Conservation (phyloP, 2,329 filamentous ascomycete genomes). For the Pseudocercospora vitis region DNA sequence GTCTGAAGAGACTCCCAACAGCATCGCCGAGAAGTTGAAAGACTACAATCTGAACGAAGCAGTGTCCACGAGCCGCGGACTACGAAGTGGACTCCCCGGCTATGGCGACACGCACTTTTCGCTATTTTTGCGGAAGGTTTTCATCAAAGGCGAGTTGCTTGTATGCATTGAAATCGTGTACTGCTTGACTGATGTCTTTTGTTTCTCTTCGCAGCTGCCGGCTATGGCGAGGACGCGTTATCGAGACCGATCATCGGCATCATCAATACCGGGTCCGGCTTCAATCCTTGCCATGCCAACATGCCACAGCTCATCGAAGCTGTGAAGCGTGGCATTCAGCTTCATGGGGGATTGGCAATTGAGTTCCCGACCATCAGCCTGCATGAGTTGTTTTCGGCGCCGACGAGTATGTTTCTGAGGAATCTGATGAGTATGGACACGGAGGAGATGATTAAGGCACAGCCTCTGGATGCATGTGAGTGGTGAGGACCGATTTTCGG, state of each 20-base stretch:
- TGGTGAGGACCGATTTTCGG: too few relatives aligned
- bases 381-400: constrained; percentile 67
- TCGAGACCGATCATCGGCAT: constrained; percentile 71
- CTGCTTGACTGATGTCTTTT: too few relatives aligned
- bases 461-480: constrained; percentile 64
- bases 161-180: too few relatives aligned
- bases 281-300: constrained; percentile 75
- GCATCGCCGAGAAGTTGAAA: too few relatives aligned
- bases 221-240: constrained; percentile 70
- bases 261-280: constrained; percentile 69
- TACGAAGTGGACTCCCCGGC: constrained; percentile 39
- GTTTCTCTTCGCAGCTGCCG: constrained; percentile 62
- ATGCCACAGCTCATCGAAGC: constrained; percentile 70
- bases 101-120: constrained; percentile 76
- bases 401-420: constrained; percentile 72
- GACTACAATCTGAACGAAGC: constrained; percentile 26
- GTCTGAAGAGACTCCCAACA: too few relatives aligned
- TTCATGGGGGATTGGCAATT: constrained; percentile 66
- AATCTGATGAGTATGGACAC: constrained; percentile 80
- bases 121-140: constrained; percentile 71
- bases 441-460: constrained; percentile 72
- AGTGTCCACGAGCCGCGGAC: constrained; percentile 18
- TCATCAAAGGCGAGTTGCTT: constrained; percentile 68
- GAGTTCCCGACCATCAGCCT: constrained; percentile 74
- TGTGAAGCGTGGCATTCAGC: constrained; percentile 65